phyloP scores from a whole-genome alignment of 306 rosid genomes.

The Chamaecrista fasciculata region DNA sequence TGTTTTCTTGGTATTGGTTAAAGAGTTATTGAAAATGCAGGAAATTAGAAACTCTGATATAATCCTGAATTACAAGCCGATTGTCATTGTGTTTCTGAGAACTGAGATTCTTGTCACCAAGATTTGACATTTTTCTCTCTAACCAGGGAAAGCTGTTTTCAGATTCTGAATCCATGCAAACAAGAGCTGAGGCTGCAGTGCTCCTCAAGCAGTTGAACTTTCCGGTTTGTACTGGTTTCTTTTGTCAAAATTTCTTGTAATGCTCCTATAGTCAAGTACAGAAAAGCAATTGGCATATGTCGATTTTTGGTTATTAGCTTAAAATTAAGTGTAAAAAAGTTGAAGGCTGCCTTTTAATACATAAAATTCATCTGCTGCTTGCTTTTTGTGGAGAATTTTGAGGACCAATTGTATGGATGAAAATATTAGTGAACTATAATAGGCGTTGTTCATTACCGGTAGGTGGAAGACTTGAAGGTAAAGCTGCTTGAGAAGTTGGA shows the following conservation, averaged over 20 bases:
- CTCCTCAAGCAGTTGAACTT: conserved; percentile 81
- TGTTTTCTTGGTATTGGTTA: neutral
- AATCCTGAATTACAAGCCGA: conserved; percentile 14
- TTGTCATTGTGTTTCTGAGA: conserved; percentile 1
- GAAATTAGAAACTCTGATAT: conserved; percentile 16
- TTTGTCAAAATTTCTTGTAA: neutral
- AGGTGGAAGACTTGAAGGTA: conserved; percentile 77
- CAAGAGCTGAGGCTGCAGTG: conserved; percentile 93
- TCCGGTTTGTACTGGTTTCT: conserved; percentile 51
- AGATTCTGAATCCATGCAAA: conserved; percentile 80
- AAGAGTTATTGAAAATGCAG: neutral
- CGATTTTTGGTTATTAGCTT: neutral
- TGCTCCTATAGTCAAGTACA: neutral
- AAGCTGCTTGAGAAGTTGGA: conserved; percentile 77
- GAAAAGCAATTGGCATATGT: neutral
- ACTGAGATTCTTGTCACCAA: conserved; percentile 17
- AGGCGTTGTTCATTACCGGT: conserved; percentile 22
- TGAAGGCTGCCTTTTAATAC: neutral
- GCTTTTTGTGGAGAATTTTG: conserved; percentile 10
- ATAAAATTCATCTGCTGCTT: conserved; percentile 1
- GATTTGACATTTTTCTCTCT: conserved; percentile 28
- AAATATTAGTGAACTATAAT: neutral
- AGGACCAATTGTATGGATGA: neutral
- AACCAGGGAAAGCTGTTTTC: conserved; percentile 73
- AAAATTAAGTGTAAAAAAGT: neutral